Conservation (phyloP, 805 yeast species). For the Lipomyces oligophaga region DNA sequence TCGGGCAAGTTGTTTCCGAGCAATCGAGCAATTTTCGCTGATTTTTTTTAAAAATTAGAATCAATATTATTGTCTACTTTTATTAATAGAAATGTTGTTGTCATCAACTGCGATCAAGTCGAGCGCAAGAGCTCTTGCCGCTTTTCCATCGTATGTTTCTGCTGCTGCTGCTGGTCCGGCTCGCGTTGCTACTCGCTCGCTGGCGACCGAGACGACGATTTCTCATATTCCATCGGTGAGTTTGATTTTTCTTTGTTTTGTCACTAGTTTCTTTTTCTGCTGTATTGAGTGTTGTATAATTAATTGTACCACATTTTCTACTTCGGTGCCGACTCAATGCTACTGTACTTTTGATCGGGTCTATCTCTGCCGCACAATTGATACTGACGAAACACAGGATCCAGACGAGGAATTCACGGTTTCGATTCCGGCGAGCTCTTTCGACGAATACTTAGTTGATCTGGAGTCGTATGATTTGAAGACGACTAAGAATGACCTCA, state of each 20-base stretch:
- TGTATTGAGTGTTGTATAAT: not conserved
- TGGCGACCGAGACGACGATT: slow-evolving; percentile 19
- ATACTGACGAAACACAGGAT: slow-evolving; percentile 8
- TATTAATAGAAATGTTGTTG: too few species aligned
- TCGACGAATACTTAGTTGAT: slow-evolving; percentile 78
- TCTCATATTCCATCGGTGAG: slow-evolving; percentile 21
- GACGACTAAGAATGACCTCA: slow-evolving; percentile 72
- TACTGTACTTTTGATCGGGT: not conserved
- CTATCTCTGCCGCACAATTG: not conserved
- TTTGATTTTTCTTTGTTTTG: not conserved
- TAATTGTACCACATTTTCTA: not conserved
- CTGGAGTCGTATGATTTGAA: slow-evolving; percentile 61
- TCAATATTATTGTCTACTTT: too few species aligned
- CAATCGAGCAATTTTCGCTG: too few species aligned
- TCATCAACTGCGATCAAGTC: too few species aligned
- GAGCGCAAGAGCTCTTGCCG: too few species aligned
- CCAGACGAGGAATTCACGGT: slow-evolving; percentile 32
- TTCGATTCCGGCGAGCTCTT: slow-evolving; percentile 68
- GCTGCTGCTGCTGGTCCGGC: too few species aligned
- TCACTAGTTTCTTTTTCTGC: not conserved
- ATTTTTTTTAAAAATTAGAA: too few species aligned
- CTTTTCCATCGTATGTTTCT: too few species aligned
- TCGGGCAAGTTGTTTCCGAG: too few species aligned
- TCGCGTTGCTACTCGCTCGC: slow-evolving; percentile 21
- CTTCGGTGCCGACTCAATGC: not conserved